phyloP scores from a whole-genome alignment of 352 stramenopile species.

The Globisporangium solare region DNA sequence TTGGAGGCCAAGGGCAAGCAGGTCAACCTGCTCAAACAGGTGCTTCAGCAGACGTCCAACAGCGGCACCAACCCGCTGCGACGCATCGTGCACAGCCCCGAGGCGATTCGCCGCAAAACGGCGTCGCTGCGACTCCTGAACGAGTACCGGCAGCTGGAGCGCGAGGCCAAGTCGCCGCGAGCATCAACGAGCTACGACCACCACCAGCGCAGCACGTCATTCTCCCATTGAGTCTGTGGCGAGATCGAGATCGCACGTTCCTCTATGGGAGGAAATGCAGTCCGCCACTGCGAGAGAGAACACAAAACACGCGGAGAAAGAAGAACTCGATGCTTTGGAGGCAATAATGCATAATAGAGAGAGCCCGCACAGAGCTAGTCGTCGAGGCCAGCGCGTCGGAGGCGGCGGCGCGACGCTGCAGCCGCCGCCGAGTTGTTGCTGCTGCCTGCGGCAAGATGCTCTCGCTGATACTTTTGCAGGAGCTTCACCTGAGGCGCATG shows the following conservation, averaged over 20 bases:
- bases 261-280: not conserved
- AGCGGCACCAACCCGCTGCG: constrained; percentile 58
- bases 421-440: constrained; percentile 7
- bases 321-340: not conserved
- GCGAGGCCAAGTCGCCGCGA: constrained; percentile 21
- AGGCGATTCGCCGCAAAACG: constrained; percentile 55
- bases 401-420: constrained; percentile 19
- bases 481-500: constrained; percentile 29
- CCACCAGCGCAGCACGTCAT: constrained; percentile 4
- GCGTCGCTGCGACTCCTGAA: constrained; percentile 62
- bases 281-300: not conserved
- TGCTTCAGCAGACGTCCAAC: constrained; percentile 46
- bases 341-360: not conserved
- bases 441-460: constrained; percentile 21
- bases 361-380: constrained; percentile 5
- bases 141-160: constrained; percentile 61
- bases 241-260: too few species aligned
- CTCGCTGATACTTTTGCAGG: constrained; percentile 58
- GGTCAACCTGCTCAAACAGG: constrained; percentile 60
- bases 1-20: constrained; percentile 64
- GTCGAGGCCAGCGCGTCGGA: constrained; percentile 9
- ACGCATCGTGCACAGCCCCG: constrained; percentile 45
- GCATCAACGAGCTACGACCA: not conserved
- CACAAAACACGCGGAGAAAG: not conserved
- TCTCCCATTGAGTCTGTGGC: constrained; percentile 16